phyloP scores from a whole-genome alignment of 1,284 basidiomycete species.

The Wallemia mellicola region DNA sequence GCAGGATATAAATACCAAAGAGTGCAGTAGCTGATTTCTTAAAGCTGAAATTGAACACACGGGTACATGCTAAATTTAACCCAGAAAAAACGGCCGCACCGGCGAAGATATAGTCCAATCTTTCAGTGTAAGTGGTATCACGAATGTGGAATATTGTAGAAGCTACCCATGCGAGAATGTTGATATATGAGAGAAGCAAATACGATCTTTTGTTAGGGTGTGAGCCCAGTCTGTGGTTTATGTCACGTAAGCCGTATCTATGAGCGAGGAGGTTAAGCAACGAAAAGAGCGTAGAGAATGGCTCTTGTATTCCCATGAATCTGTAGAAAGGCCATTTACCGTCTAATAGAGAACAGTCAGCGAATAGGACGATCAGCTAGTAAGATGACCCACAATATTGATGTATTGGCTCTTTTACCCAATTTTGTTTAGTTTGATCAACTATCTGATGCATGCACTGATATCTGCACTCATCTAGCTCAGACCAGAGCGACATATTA shows the following conservation, averaged over 20 bases:
- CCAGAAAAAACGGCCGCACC: slow-evolving; percentile 47
- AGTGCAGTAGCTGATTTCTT: neutral
- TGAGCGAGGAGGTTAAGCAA: slow-evolving; percentile 53
- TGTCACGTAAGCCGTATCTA: slow-evolving; percentile 23
- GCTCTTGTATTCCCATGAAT: slow-evolving; percentile 64
- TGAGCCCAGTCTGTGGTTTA: slow-evolving; percentile 23
- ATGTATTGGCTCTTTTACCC: no score
- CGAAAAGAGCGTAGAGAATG: slow-evolving; percentile 68
- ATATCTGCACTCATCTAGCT: no score
- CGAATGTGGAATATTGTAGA: slow-evolving; percentile 71
- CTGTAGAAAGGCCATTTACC: slow-evolving; percentile 95
- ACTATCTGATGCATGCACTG: no score
- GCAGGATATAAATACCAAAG: slow-evolving; percentile 23
- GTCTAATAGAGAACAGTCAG: no score
- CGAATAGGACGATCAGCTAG: no score
- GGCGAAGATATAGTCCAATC: slow-evolving; percentile 82
- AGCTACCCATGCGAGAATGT: slow-evolving; percentile 81
- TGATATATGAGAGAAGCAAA: slow-evolving; percentile 33
- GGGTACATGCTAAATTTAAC: slow-evolving; percentile 39
- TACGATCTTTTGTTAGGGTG: slow-evolving; percentile 48
- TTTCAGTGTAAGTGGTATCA: slow-evolving; percentile 61
- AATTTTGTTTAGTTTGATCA: no score
- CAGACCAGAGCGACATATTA: no score
- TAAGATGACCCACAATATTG: neutral
- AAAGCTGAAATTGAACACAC: slow-evolving; percentile 18